phyloP scores from a whole-genome alignment of 257 asterid genomes.

The Scutellaria barbata region DNA sequence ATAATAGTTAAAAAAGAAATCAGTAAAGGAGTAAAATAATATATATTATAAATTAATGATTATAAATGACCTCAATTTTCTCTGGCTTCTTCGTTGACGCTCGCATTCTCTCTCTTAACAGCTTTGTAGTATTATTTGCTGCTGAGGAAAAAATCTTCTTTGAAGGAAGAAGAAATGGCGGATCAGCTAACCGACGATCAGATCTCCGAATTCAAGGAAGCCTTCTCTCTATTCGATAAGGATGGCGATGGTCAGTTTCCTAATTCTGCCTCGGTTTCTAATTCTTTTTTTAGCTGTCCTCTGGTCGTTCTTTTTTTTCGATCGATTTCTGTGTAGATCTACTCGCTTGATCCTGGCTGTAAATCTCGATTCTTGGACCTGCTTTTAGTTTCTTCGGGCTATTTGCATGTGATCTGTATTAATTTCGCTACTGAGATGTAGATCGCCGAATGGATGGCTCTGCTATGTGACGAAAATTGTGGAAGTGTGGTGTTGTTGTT shows the following conservation, averaged over 20 bases:
- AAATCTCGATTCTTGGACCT: slow-evolving; percentile 1
- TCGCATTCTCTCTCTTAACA: slow-evolving; percentile 33
- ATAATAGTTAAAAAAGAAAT: too few species aligned
- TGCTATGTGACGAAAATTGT: slow-evolving; percentile 4
- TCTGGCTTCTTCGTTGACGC: slow-evolving; percentile 35
- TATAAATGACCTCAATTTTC: slow-evolving; percentile 12
- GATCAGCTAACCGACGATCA: slow-evolving; percentile 72
- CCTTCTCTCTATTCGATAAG: slow-evolving; percentile 69
- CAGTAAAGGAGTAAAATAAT: too few species aligned
- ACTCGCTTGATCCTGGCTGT: slow-evolving; percentile 10
- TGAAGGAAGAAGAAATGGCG: slow-evolving; percentile 45
- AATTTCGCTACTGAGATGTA: slow-evolving; percentile 26
- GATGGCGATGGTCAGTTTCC: slow-evolving; percentile 59
- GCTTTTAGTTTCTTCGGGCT: slow-evolving; percentile 17
- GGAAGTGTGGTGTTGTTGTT: slow-evolving; percentile 22
- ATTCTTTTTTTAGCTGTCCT: not conserved
- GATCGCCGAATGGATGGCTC: slow-evolving; percentile 33
- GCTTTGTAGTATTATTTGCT: slow-evolving; percentile 21
- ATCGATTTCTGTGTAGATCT: slow-evolving; percentile 12
- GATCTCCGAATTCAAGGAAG: slow-evolving; percentile 76
- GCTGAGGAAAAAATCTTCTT: slow-evolving; percentile 12
- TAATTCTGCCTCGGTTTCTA: not conserved
- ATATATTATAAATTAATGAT: too few species aligned
- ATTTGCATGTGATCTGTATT: slow-evolving; percentile 25
- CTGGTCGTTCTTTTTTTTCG: not conserved